These are phyloP conservation scores for Wickerhamiella cacticola DNA, from an alignment of 805 yeast species.

Conservation along the genomic window DNA sequence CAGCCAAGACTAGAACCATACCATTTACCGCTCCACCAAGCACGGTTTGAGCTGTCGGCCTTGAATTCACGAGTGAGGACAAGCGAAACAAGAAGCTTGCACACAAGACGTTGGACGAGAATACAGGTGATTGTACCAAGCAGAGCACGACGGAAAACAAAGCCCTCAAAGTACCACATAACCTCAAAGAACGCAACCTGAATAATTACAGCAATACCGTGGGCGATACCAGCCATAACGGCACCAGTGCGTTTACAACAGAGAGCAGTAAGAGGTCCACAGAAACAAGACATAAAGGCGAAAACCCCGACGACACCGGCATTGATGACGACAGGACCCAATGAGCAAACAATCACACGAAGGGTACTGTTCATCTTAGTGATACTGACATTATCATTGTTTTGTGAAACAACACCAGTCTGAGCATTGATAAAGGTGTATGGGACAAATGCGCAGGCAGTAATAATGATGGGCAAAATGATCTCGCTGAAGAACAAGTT, in stretches of 20 bases:
- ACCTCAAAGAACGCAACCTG: slow-evolving; percentile 83
- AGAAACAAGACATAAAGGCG: slow-evolving; percentile 83
- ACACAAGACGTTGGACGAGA: slow-evolving; percentile 74
- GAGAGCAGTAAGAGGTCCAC: slow-evolving; percentile 88
- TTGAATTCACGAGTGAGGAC: slow-evolving; percentile 90
- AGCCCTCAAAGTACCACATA: slow-evolving; percentile 95
- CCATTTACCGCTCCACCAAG: slow-evolving; percentile 99
- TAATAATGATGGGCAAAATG: slow-evolving; percentile 55
- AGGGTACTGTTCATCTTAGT: slow-evolving; percentile 44
- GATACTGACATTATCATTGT: slow-evolving; percentile 24
- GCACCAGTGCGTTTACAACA: slow-evolving; percentile 97
- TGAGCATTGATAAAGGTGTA: slow-evolving; percentile 76
- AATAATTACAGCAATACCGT: slow-evolving; percentile 82
- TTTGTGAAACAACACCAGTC: slow-evolving; percentile 48
- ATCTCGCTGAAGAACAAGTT: slow-evolving; percentile 74
- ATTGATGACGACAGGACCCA: slow-evolving; percentile 85
- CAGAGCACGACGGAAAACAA: slow-evolving; percentile 75
- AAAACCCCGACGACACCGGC: slow-evolving; percentile 72
- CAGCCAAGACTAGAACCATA: slow-evolving; percentile 86
- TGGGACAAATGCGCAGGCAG: slow-evolving; percentile 58
- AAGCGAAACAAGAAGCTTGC: slow-evolving; percentile 68
- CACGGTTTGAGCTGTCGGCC: slow-evolving; percentile 89
- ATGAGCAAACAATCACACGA: slow-evolving; percentile 47
- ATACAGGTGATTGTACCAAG: slow-evolving; percentile 75
- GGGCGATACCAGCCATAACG: slow-evolving; percentile 90